These are phyloP conservation scores for Butyriboletus loyo DNA, from an alignment of 768 basidiomycete genomes.

Conservation along the genomic window DNA sequence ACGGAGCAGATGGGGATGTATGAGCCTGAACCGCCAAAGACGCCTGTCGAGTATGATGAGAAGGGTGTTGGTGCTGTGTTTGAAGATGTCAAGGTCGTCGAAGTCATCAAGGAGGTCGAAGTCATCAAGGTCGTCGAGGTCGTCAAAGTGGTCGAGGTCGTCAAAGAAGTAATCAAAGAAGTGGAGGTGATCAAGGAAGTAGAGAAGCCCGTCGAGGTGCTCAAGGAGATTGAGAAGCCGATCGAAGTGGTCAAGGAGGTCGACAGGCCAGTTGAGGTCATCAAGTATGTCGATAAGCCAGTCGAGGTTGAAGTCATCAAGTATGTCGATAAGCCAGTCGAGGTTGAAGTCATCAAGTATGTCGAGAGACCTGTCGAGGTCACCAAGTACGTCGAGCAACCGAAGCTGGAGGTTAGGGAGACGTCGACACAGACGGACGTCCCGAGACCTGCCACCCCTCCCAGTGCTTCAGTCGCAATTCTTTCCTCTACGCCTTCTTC, in stretches of 20 bases:
- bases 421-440: conserved; percentile 80
- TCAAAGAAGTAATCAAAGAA: conserved; percentile 30
- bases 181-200: conserved; percentile 29
- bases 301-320: conserved; percentile 39
- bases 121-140: conserved; percentile 30
- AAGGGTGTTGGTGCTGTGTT: conserved; percentile 35
- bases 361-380: conserved; percentile 35
- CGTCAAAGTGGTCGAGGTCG: conserved; percentile 25
- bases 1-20: conserved; percentile 10
- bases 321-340: conserved; percentile 23
- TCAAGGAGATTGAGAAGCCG: conserved; percentile 21
- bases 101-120: conserved; percentile 31
- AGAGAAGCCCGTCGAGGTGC: conserved; percentile 12
- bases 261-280: conserved; percentile 20
- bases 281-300: conserved; percentile 29
- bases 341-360: conserved; percentile 29
- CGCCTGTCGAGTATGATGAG: conserved; percentile 50
- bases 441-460: conserved; percentile 31
- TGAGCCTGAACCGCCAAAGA: background rate
- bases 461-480: conserved; percentile 28
- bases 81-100: conserved; percentile 31
- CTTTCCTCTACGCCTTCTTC: conserved; percentile 24
- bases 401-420: conserved; percentile 67
- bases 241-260: conserved; percentile 26
- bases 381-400: conserved; percentile 30